These are phyloP conservation scores for Fusarium sp. DNA, from an alignment of 2,329 filamentous ascomycete genomes.

Conservation along the genomic window DNA sequence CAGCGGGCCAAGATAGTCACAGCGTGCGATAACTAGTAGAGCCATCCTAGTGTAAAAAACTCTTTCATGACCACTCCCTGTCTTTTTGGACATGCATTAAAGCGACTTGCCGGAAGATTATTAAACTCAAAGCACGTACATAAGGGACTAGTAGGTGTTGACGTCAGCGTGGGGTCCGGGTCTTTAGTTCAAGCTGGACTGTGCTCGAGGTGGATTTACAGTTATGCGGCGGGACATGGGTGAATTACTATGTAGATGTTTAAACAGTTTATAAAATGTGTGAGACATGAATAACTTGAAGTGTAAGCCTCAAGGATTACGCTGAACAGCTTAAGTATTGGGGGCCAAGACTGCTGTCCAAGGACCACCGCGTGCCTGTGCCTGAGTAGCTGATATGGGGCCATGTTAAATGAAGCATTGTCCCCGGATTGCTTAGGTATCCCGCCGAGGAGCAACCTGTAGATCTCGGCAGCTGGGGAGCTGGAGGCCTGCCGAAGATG, in stretches of 20 bases:
- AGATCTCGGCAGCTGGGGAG: slow-evolving; percentile 37
- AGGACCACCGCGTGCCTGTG: background rate
- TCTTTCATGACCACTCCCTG: slow-evolving; percentile 17
- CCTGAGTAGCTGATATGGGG: slow-evolving; percentile 3
- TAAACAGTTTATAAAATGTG: no score
- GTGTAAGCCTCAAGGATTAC: no score
- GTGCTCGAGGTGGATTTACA: slow-evolving; percentile 8
- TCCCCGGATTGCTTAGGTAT: slow-evolving; percentile 24
- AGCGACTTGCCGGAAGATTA: background rate
- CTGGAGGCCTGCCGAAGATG: slow-evolving; percentile 21
- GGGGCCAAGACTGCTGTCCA: no score
- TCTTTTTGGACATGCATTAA: background rate
- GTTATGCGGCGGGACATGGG: slow-evolving; percentile 6
- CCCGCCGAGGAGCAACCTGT: slow-evolving; percentile 16
- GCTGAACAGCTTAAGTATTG: no score
- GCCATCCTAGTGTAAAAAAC: slow-evolving; percentile 6
- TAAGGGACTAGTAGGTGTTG: slow-evolving; percentile 8
- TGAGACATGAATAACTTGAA: no score
- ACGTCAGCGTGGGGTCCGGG: slow-evolving; percentile 36
- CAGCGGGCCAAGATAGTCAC: slow-evolving; percentile 1
- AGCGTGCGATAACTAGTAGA: background rate
- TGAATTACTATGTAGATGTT: background rate
- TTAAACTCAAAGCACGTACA: slow-evolving; percentile 2
- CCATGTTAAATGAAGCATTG: slow-evolving; percentile 1
- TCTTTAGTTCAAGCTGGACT: slow-evolving; percentile 7